Conservation (phyloP, 2,329 filamentous ascomycete species). For the Ophiostoma himal-ulmi region DNA sequence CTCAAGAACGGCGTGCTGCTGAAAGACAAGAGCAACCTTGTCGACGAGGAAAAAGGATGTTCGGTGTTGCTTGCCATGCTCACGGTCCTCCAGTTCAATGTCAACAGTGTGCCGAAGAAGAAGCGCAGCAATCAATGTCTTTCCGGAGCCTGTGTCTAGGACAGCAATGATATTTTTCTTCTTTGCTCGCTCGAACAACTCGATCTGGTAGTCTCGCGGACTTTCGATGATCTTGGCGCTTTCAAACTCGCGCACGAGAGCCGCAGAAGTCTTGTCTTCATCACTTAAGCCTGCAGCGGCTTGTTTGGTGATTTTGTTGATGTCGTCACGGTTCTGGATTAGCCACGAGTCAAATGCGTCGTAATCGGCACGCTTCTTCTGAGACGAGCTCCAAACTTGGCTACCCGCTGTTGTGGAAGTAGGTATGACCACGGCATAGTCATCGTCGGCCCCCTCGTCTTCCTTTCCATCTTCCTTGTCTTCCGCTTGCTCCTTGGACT, state of each 20-base stretch:
- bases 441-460: not conserved
- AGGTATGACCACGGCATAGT: slow-evolving; percentile 1
- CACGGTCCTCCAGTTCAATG: slow-evolving; percentile 67
- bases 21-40: slow-evolving; percentile 82
- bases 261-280: slow-evolving; percentile 32
- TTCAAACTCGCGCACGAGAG: slow-evolving; percentile 36
- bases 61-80: slow-evolving; percentile 52
- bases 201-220: slow-evolving; percentile 84
- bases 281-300: slow-evolving; percentile 29
- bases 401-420: not conserved
- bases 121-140: slow-evolving; percentile 90
- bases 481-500: not conserved
- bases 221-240: slow-evolving; percentile 59
- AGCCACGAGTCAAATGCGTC: slow-evolving; percentile 45
- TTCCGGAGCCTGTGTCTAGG: slow-evolving; percentile 88
- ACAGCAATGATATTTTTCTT: slow-evolving; percentile 84
- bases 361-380: slow-evolving; percentile 47
- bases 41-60: slow-evolving; percentile 86
- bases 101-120: slow-evolving; percentile 71
- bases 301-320: slow-evolving; percentile 27
- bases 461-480: slow-evolving; percentile 2
- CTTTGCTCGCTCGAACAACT: slow-evolving; percentile 85
- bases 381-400: slow-evolving; percentile 31
- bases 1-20: slow-evolving; percentile 77
- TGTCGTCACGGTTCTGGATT: slow-evolving; percentile 35